Evolutionary conservation across 768 basidiomycete species (phyloP).

Genomic region (Lanmaoa pseudosensibilis): DNA sequence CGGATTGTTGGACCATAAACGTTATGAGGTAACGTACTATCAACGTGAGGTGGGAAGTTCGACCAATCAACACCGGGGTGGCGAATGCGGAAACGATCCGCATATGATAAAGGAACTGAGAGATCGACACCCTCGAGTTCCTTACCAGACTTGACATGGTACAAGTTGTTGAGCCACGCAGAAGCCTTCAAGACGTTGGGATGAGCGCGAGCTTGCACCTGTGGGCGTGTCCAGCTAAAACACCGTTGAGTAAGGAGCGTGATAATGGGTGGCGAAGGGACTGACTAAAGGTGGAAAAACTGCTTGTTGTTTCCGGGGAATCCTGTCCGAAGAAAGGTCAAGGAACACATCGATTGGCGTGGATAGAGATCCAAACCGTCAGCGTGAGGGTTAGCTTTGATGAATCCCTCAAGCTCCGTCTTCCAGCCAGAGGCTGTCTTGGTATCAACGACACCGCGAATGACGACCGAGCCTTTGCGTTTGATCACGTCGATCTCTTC

Average conservation of each 20-base stretch:
- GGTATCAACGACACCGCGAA: slow-evolving; percentile 59
- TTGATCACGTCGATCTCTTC: slow-evolving; percentile 52
- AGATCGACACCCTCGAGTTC: slow-evolving; percentile 56
- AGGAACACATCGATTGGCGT: neutral
- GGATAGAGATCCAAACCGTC: slow-evolving; percentile 41
- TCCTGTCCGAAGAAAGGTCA: slow-evolving; percentile 35
- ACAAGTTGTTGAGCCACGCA: slow-evolving; percentile 65
- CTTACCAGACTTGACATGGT: slow-evolving; percentile 43
- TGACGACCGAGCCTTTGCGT: slow-evolving; percentile 58
- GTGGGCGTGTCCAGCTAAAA: slow-evolving; percentile 48
- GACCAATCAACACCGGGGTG: slow-evolving; percentile 62
- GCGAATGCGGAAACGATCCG: slow-evolving; percentile 73
- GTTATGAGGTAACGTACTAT: slow-evolving; percentile 40
- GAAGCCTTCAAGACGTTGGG: slow-evolving; percentile 60
- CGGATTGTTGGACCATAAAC: neutral
- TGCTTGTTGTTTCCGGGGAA: slow-evolving; percentile 60
- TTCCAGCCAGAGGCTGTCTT: slow-evolving; percentile 60
- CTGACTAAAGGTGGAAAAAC: slow-evolving; percentile 73
- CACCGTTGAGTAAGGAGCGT: neutral
- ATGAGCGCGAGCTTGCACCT: slow-evolving; percentile 69
- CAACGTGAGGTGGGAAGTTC: slow-evolving; percentile 53
- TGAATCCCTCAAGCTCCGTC: slow-evolving; percentile 51
- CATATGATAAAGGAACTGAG: slow-evolving; percentile 62
- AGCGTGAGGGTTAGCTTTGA: slow-evolving; percentile 54
- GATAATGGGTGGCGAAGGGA: neutral